A percentile compares a stretch with the other conserved stretches of the same genome.
Conservation (phyloP, 371 early-diverging fungal genomes). For the Lichtheimia ramosa region DNA sequence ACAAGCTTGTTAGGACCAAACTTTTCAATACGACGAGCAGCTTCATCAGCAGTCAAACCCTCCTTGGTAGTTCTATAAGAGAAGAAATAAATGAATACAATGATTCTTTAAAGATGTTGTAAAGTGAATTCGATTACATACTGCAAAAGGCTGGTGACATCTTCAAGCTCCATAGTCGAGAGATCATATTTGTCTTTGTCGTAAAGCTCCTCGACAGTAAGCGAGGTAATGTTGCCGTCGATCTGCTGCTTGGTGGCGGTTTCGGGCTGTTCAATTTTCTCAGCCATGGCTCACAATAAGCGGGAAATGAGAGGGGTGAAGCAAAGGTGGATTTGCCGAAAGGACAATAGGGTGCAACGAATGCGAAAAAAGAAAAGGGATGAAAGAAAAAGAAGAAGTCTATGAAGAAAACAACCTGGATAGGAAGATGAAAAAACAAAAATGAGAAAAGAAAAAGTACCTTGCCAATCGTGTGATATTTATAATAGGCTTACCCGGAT, state of each 20-base stretch:
- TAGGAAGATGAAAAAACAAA: conserved; percentile 3
- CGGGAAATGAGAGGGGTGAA: conserved; percentile 6
- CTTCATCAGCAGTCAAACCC: conserved; percentile 61
- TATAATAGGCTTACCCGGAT: neutral
- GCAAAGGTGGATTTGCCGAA: conserved; percentile 2
- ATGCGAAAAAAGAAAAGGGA: conserved; percentile 4
- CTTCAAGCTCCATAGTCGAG: conserved; percentile 68
- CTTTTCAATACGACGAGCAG: conserved; percentile 58
- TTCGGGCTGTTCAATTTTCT: conserved; percentile 17
- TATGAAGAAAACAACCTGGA: neutral
- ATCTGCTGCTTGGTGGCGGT: conserved; percentile 6
- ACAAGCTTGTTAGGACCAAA: conserved; percentile 68
- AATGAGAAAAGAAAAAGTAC: neutral
- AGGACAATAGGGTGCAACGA: neutral
- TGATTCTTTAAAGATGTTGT: neutral
- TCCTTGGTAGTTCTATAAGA: conserved; percentile 47
- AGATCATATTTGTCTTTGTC: conserved; percentile 78
- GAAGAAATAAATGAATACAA: conserved; percentile 5
- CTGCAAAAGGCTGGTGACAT: conserved; percentile 66
- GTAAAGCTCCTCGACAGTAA: conserved; percentile 66
- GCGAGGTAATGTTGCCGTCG: conserved; percentile 18
- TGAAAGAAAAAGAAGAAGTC: conserved; percentile 1
- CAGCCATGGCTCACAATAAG: conserved; percentile 16
- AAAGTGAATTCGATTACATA: conserved; percentile 20
- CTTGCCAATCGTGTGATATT: neutral